Base-by-base conservation (phyloP, 805 yeast genomes). In the Zygosaccharomyces gambellarensis region DNA sequence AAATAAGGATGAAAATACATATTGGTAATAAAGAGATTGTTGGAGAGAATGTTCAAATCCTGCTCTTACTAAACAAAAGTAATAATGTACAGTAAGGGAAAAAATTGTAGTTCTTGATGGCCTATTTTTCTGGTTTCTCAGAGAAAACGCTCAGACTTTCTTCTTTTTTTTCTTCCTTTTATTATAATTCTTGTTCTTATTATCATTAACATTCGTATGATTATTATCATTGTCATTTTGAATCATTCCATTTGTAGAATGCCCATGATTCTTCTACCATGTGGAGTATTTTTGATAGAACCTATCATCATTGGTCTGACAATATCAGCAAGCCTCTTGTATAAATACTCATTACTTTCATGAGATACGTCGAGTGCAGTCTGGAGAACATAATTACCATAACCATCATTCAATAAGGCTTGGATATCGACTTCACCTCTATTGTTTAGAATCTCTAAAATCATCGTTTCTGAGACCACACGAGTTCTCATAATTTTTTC, bases 351-450 rank as follows among this genome's bases (percentile, higher is more conserved):
- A 44, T 61, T 59, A 27, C 54, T 54, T 23, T 71, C 64, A 43
- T 65, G 64, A 11, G 75, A 65, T 43, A 73, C 72, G 60, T 90
- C 97, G 55, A 90, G 72, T 41, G 94, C 86, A 0, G 99, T 92
- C 70, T 92, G 99, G 46, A 94, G 75, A 39, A 94, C 99, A 62
- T 94, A 90, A 67, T 92, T 94, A 8, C 97, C 99, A 62, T 79
- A 94, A 36, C 95, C 90, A 68, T 94, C 98, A 55, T 89, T 86
- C 58, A 92, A 75, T 49, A 92, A 74, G 48, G 77, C 76, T 63
- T 69, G 56, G 27, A 72, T 59, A 32, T 66, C 70, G 10, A 60
- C 47, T 25, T 65, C 69, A 19, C 68, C 62, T 25, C 61, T 58
- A 30, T 57, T 53, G 25, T 62, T 59, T 41, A 74, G 52, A 25